Percentiles rank a stretch among this genome's conserved stretches.
phyloP scores from a whole-genome alignment of 2,329 filamentous ascomycete genomes.

The Colletotrichum sp. region DNA sequence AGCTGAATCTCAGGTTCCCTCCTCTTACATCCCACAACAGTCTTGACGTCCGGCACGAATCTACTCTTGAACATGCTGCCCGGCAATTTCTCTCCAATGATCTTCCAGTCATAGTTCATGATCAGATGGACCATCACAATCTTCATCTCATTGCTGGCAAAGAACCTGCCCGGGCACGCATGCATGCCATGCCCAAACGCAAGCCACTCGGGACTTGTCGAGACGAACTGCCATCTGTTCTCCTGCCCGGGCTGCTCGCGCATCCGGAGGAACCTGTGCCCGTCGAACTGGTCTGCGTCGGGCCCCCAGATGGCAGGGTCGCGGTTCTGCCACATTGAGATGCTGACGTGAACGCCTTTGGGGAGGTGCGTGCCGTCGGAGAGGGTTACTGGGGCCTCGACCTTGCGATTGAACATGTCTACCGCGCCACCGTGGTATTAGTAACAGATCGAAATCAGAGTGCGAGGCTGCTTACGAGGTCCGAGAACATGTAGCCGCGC shows the following conservation, averaged over 20 bases:
- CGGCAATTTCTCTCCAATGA: not conserved
- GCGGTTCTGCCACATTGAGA: not conserved
- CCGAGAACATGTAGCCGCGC: conserved; percentile 27
- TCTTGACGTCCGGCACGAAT: not conserved
- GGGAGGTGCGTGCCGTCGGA: conserved; percentile 11
- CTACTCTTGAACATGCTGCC: not conserved
- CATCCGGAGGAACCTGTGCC: conserved; percentile 6
- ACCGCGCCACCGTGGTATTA: not conserved
- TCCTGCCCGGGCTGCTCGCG: not conserved
- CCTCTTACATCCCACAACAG: not conserved
- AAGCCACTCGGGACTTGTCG: conserved; percentile 37
- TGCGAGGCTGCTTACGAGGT: not conserved
- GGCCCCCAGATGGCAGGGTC: not conserved
- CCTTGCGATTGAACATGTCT: conserved; percentile 7
- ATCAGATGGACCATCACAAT: conserved; percentile 44
- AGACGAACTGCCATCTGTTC: conserved; percentile 43
- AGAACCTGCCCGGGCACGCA: conserved; percentile 49
- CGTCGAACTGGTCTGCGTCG: not conserved
- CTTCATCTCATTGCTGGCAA: conserved; percentile 51
- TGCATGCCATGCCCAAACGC: conserved; percentile 43
- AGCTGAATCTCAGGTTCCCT: not conserved
- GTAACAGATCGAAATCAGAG: not conserved
- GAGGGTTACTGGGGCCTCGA: not conserved
- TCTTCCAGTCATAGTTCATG: conserved; percentile 41
- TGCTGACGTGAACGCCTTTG: not conserved